phyloP scores from a whole-genome alignment of 2,329 filamentous ascomycete species.

The Scytalidium lignicola region DNA sequence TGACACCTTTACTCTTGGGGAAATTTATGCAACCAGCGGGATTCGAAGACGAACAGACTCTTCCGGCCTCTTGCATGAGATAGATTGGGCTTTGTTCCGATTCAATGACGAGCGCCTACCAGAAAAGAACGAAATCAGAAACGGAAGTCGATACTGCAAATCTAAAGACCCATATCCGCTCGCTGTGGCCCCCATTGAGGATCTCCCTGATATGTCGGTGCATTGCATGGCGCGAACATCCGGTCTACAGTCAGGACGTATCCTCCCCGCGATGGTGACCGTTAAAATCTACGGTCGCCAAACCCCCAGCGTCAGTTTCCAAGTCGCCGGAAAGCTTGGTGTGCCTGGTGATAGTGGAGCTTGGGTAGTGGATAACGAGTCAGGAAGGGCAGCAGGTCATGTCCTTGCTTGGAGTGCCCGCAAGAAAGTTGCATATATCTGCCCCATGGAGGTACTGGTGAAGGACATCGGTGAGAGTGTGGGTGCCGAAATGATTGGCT shows the following conservation, averaged over 20 bases:
- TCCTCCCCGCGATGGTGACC: conserved; percentile 71
- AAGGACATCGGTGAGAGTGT: conserved; percentile 79
- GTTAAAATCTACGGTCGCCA: conserved; percentile 83
- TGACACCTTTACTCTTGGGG: conserved; percentile 72
- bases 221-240: conserved; percentile 87
- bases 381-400: conserved; percentile 81
- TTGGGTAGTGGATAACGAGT: conserved; percentile 78
- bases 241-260: conserved; percentile 72
- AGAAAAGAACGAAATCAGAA: conserved; percentile 63
- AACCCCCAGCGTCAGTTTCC: conserved; percentile 70
- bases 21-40: conserved; percentile 85
- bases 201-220: conserved; percentile 70
- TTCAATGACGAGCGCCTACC: conserved; percentile 69
- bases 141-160: conserved; percentile 24
- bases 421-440: conserved; percentile 83
- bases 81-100: conserved; percentile 91
- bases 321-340: conserved; percentile 51
- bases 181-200: conserved; percentile 52
- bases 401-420: conserved; percentile 82
- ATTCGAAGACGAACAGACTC: conserved; percentile 70
- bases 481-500: conserved; percentile 61
- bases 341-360: conserved; percentile 89
- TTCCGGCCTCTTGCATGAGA: conserved; percentile 71
- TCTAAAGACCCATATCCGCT: conserved; percentile 42
- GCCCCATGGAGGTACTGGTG: conserved; percentile 87